Conservation (phyloP, 805 yeast species). For the Candida ascalaphidarum region DNA sequence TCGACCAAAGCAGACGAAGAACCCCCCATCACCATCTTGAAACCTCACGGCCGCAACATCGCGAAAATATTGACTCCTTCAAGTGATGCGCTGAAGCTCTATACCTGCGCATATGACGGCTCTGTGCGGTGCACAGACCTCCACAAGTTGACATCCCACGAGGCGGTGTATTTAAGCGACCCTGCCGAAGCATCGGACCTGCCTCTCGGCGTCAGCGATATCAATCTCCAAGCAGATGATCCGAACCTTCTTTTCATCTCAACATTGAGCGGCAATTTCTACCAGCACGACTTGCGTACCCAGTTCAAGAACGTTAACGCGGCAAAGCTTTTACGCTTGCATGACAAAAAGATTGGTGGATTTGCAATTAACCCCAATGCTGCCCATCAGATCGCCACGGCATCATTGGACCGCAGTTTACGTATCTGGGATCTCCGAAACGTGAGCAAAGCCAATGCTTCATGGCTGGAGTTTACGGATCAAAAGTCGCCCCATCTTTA, state of each 20-base stretch:
- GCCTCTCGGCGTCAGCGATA: constrained; percentile 64
- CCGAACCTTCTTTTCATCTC: constrained; percentile 59
- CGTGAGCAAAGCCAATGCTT: constrained; percentile 24
- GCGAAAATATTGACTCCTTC: constrained; percentile 52
- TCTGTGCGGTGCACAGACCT: constrained; percentile 70
- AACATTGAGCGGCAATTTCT: constrained; percentile 74
- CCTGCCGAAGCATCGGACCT: constrained; percentile 38
- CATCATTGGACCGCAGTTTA: constrained; percentile 79
- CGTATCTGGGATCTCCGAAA: constrained; percentile 82
- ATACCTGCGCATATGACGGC: constrained; percentile 82
- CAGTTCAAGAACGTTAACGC: constrained; percentile 17
- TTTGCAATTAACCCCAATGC: constrained; percentile 69
- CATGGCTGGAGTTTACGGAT: constrained; percentile 47
- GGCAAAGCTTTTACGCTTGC: constrained; percentile 45
- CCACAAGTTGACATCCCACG: constrained; percentile 47
- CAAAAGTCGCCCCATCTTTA: constrained; percentile 38
- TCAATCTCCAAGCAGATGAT: constrained; percentile 40
- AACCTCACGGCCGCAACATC: constrained; percentile 70
- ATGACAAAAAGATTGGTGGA: constrained; percentile 90
- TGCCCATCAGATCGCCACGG: constrained; percentile 67
- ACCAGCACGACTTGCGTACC: constrained; percentile 60
- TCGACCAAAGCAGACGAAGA: constrained; percentile 25
- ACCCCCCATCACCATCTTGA: constrained; percentile 54
- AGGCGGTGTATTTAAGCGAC: constrained; percentile 35
- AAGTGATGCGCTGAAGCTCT: constrained; percentile 43